Evolutionary conservation across 2,329 filamentous ascomycete species (phyloP).

Genomic region (Fusarium robinianum): DNA sequence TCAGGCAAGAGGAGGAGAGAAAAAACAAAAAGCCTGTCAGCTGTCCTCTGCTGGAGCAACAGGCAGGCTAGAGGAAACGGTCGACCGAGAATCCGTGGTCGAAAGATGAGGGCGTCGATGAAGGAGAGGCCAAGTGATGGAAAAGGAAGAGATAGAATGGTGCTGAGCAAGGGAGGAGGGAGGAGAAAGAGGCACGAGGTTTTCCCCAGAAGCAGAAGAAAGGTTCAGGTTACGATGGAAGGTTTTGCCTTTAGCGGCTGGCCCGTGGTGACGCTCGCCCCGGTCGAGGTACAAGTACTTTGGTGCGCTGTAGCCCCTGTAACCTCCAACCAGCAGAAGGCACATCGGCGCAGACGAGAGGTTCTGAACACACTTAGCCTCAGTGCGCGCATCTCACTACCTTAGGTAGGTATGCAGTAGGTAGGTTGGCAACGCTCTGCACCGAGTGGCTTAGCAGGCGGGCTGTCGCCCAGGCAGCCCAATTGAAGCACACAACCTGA

Average conservation of each 20-base stretch:
- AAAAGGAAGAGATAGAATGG: slow-evolving; percentile 29
- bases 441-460: too few species aligned
- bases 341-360: too few species aligned
- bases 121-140: slow-evolving; percentile 37
- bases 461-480: slow-evolving; percentile 14
- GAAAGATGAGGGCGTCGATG: slow-evolving; percentile 39
- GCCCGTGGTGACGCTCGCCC: slow-evolving; percentile 39
- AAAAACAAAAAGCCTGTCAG: slow-evolving; percentile 41
- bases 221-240: slow-evolving; percentile 44
- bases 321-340: too few species aligned
- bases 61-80: slow-evolving; percentile 40
- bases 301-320: too few species aligned
- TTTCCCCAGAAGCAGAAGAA: slow-evolving; percentile 46
- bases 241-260: slow-evolving; percentile 45
- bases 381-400: too few species aligned
- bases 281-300: too few species aligned
- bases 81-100: slow-evolving; percentile 40
- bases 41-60: slow-evolving; percentile 46
- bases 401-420: slow-evolving; percentile 13
- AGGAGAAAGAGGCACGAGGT: slow-evolving; percentile 40
- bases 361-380: too few species aligned
- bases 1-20: slow-evolving; percentile 41
- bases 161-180: slow-evolving; percentile 39
- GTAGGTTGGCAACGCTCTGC: too few species aligned
- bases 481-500: slow-evolving; percentile 30